phyloP scores from a whole-genome alignment of 768 basidiomycete species.

The Xerocomellus amylosporus region DNA sequence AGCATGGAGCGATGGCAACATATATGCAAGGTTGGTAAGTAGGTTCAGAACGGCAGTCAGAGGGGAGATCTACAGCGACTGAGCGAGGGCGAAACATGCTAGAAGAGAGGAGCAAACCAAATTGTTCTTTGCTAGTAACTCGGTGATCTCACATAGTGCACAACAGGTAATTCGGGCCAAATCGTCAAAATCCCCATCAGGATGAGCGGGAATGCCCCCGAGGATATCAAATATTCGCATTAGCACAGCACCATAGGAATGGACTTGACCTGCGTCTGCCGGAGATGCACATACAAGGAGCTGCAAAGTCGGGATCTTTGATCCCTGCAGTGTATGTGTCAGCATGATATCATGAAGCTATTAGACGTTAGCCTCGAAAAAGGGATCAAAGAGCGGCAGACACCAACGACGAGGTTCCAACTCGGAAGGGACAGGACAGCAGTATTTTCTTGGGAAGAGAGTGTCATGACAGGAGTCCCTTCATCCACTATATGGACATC shows the following conservation, averaged over 20 bases:
- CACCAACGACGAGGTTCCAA: slow-evolving; percentile 55
- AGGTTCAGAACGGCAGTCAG: slow-evolving; percentile 55
- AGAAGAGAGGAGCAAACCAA: slow-evolving; percentile 37
- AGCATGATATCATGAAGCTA: slow-evolving; percentile 63
- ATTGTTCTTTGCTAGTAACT: slow-evolving; percentile 35
- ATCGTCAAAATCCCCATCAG: slow-evolving; percentile 18
- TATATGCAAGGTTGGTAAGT: slow-evolving; percentile 43
- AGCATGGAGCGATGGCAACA: slow-evolving; percentile 47
- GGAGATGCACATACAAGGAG: slow-evolving; percentile 43
- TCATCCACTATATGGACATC: slow-evolving; percentile 38
- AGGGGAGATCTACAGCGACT: slow-evolving; percentile 38
- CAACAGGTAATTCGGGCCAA: slow-evolving; percentile 30
- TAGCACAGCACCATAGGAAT: slow-evolving; percentile 43
- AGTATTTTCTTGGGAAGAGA: slow-evolving; percentile 28
- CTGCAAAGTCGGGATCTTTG: slow-evolving; percentile 49
- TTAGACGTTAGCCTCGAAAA: slow-evolving; percentile 2
- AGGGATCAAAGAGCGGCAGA: background rate
- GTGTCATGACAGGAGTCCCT: slow-evolving; percentile 5
- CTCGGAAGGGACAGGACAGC: slow-evolving; percentile 42
- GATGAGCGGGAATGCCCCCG: slow-evolving; percentile 22
- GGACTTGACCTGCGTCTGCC: slow-evolving; percentile 21
- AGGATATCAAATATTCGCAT: slow-evolving; percentile 35
- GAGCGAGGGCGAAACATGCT: slow-evolving; percentile 2
- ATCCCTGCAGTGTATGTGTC: slow-evolving; percentile 46
- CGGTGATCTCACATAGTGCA: slow-evolving; percentile 41